These are phyloP conservation scores for Teratosphaeria gauchensis DNA, from an alignment of 2,329 filamentous ascomycete species.

Conservation along the genomic window DNA sequence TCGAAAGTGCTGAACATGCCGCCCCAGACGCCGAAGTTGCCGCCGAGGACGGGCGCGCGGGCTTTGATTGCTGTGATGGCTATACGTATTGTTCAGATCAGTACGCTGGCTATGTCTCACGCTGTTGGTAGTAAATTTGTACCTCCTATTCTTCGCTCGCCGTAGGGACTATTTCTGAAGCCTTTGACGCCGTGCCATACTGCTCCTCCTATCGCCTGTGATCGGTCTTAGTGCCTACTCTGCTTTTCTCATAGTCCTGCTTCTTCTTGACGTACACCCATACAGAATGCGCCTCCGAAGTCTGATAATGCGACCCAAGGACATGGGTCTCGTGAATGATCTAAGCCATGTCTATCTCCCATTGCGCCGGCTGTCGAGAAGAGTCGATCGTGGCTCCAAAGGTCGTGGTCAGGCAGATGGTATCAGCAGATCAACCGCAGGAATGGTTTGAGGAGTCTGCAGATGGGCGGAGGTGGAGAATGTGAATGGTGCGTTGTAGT, in stretches of 20 bases:
- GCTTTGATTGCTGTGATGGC: slow-evolving; percentile 95
- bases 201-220: slow-evolving; percentile 38
- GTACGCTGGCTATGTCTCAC: neutral
- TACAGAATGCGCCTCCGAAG: slow-evolving; percentile 92
- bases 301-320: slow-evolving; percentile 95
- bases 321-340: slow-evolving; percentile 94
- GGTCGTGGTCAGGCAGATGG: neutral
- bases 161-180: slow-evolving; percentile 49
- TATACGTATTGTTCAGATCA: slow-evolving; percentile 9
- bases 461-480: neutral
- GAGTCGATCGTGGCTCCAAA: neutral
- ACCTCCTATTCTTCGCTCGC: slow-evolving; percentile 85
- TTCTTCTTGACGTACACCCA: slow-evolving; percentile 62
- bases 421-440: neutral
- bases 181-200: slow-evolving; percentile 96
- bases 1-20: slow-evolving; percentile 93
- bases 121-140: slow-evolving; percentile 3
- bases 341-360: slow-evolving; percentile 44
- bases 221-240: neutral
- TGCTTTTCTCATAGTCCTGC: neutral
- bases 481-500: neutral
- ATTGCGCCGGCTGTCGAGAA: slow-evolving; percentile 10
- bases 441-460: neutral
- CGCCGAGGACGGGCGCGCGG: slow-evolving; percentile 86
- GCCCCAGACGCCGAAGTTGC: slow-evolving; percentile 97